Evolutionary conservation across 306 rosid genomes (phyloP).

Genomic region (Malus domestica): DNA sequence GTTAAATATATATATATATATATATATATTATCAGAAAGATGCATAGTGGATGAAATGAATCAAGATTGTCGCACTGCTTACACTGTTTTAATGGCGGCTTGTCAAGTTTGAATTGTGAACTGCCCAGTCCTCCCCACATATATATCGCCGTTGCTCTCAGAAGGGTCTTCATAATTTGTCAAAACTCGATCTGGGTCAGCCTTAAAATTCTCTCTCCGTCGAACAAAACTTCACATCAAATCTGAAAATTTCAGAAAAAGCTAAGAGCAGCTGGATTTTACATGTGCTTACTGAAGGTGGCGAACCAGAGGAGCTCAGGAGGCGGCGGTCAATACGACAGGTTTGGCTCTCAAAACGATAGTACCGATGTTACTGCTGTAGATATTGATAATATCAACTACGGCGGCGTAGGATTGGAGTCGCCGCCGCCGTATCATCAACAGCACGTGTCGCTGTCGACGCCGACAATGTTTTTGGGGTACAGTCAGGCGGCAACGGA

Average conservation of each 20-base stretch:
- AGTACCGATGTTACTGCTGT: conserved; percentile 1
- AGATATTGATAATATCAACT: neutral
- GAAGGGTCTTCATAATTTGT: conserved; percentile 8
- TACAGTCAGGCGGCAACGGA: conserved; percentile 32
- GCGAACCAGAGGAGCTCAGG: conserved; percentile 42
- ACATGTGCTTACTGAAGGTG: conserved; percentile 46
- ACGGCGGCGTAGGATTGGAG: neutral
- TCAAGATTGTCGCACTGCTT: no score
- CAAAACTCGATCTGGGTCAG: conserved; percentile 15
- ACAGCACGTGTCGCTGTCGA: conserved; percentile 7
- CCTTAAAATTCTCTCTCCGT: neutral
- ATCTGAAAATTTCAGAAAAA: neutral
- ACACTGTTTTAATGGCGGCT: conserved; percentile 23
- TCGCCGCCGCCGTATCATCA: neutral
- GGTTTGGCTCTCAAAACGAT: conserved; percentile 13
- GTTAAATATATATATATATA: neutral
- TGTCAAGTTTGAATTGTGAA: conserved; percentile 11
- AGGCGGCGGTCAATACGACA: conserved; percentile 15
- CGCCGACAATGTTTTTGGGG: conserved; percentile 25
- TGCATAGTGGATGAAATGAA: neutral
- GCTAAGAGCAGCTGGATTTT: neutral
- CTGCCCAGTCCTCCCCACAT: neutral
- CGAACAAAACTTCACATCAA: neutral
- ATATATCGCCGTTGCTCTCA: neutral
- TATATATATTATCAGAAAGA: neutral